Evolutionary conservation across 805 yeast species (phyloP).

Genomic region (Jamesozyma gamospora): DNA sequence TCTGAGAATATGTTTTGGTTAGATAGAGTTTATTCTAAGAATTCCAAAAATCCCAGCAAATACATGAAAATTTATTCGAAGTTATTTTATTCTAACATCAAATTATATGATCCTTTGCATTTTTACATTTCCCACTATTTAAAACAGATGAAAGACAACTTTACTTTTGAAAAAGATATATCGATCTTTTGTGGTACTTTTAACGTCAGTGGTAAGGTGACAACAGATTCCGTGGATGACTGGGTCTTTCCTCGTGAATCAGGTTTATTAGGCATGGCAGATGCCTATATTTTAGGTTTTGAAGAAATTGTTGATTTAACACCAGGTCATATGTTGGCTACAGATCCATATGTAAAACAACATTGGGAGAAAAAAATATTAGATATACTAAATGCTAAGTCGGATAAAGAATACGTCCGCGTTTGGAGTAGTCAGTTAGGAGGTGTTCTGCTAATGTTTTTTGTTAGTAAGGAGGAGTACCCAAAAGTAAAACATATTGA

Average conservation of each 20-base stretch:
- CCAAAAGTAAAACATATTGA: conserved; percentile 50
- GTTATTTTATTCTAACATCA: conserved; percentile 36
- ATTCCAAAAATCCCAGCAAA: conserved; percentile 24
- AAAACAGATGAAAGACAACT: conserved; percentile 39
- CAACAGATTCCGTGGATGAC: conserved; percentile 46
- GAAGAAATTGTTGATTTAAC: conserved; percentile 84
- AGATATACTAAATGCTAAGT: conserved; percentile 34
- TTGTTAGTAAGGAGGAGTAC: conserved; percentile 45
- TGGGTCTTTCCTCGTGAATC: conserved; percentile 68
- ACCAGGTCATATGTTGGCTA: conserved; percentile 72
- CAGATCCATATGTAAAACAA: conserved; percentile 51
- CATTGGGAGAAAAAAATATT: conserved; percentile 61
- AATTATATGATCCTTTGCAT: conserved; percentile 79
- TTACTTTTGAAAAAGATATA: conserved; percentile 51
- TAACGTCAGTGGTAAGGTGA: conserved; percentile 67
- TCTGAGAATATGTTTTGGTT: conserved; percentile 87
- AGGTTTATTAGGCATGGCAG: conserved; percentile 36
- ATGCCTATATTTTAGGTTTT: conserved; percentile 71
- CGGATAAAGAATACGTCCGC: conserved; percentile 37
- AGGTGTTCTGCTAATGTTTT: conserved; percentile 67
- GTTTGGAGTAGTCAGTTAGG: conserved; percentile 77
- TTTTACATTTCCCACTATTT: conserved; percentile 70
- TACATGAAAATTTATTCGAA: conserved; percentile 22
- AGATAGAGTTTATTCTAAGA: conserved; percentile 57
- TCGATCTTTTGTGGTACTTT: conserved; percentile 74